Conservation (phyloP, 257 asterid species). For the Gardenia jasminoides region DNA sequence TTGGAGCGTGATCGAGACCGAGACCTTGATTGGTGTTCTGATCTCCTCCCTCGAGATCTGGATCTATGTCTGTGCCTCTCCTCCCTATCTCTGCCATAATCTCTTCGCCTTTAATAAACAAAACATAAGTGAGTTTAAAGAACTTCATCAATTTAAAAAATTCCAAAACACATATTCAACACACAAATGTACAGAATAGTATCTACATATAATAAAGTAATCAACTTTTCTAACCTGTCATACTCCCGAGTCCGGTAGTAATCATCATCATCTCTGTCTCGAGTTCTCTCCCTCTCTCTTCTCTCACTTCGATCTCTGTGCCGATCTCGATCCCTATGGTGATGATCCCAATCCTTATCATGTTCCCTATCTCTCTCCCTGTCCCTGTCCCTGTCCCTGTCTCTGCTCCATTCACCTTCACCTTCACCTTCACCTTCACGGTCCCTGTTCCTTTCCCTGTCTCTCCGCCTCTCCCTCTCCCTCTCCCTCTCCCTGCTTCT, state of each 20-base stretch:
- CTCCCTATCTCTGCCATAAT: slow-evolving; percentile 67
- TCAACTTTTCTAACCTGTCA: slow-evolving; percentile 56
- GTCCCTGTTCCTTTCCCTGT: slow-evolving; percentile 39
- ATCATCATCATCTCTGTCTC: slow-evolving; percentile 69
- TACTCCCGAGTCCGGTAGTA: slow-evolving; percentile 57
- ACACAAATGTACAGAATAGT: not conserved
- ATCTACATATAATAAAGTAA: not conserved
- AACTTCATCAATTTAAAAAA: not conserved
- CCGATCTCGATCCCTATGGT: slow-evolving; percentile 68
- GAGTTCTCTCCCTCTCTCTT: slow-evolving; percentile 67
- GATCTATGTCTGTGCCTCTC: slow-evolving; percentile 63
- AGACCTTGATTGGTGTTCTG: slow-evolving; percentile 73
- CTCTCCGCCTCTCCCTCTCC: slow-evolving; percentile 22
- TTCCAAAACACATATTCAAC: not conserved
- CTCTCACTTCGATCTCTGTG: slow-evolving; percentile 69
- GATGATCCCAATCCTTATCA: slow-evolving; percentile 57
- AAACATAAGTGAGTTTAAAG: not conserved
- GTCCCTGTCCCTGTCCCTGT: slow-evolving; percentile 33
- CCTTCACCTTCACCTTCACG: slow-evolving; percentile 44
- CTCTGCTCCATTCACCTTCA: slow-evolving; percentile 44
- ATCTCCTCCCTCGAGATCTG: slow-evolving; percentile 62
- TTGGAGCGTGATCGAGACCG: slow-evolving; percentile 86
- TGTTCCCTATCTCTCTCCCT: slow-evolving; percentile 35
- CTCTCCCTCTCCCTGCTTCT: slow-evolving; percentile 51
- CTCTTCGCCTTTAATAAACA: slow-evolving; percentile 52